Base-by-base conservation (phyloP, 495 filamentous ascomycete species). In the Poronia punctata region DNA sequence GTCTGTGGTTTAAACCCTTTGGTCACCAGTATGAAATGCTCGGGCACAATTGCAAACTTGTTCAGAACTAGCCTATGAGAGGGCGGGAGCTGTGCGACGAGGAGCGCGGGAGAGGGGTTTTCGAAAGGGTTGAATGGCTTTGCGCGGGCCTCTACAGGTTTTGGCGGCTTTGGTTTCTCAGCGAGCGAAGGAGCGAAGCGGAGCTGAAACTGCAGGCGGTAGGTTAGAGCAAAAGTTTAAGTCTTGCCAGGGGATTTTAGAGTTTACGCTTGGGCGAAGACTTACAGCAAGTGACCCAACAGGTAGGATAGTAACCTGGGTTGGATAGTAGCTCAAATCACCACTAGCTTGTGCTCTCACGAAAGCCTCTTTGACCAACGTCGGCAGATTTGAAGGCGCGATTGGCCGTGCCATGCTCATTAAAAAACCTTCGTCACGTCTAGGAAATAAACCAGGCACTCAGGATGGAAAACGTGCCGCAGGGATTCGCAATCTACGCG, bases 1-100 rank as follows among this genome's bases (percentile, higher is more conserved):
- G 81, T 83, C 60, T 90, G 86, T 3, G 64, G 56, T 46, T 80
- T 76, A 67, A 82, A 80, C 15, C 57, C 60, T 34, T 55, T 76
- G 1, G 86, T 93, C 1, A 80, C 74, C 35, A 93, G 70, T 43
- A 93, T 86, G 62, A 84, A 87, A 58, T 93, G 86, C 35, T 85
- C 72, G 0, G 75, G 74, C 21, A 88, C 84, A 14, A 93, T 72
- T 12, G 86, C 83, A 53, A 78, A 93, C 56, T 88, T 90, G 64
- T 90, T 90, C 33, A 93, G 64, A 18, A 90, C 75, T 25, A 90
- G 68, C 43, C 71, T 60, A 59, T 90, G 83, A 6, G 66, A 64
- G 0, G 62, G 59, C 0, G 75, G 69, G 7, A 83, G 57, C 10
- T 74, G 62, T 26, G 75, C 64, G 41, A 90, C 60, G 40, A 86